Percentiles rank a stretch among this genome's conserved stretches.
phyloP scores from a whole-genome alignment of 2,329 filamentous ascomycete species.

The Camillea tinctor region DNA sequence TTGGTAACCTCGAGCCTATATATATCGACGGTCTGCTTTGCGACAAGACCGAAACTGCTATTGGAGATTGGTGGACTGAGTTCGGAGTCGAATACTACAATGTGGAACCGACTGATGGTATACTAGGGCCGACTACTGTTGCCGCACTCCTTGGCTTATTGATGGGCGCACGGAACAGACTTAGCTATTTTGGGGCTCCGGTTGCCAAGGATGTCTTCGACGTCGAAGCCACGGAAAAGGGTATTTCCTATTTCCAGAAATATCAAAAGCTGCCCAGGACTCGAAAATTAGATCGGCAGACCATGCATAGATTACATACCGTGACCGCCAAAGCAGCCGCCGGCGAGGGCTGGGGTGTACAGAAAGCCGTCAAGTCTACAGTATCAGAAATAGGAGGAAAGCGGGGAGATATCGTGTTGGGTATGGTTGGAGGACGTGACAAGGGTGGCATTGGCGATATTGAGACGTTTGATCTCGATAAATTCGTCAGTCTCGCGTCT shows the following conservation, averaged over 20 bases:
- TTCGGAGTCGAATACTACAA: conserved; percentile 91
- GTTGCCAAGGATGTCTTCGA: conserved; percentile 93
- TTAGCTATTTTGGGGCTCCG: conserved; percentile 80
- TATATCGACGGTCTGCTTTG: conserved; percentile 92
- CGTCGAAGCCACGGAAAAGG: conserved; percentile 75
- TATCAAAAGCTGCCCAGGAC: conserved; percentile 77
- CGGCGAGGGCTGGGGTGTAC: conserved; percentile 88
- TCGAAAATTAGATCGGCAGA: conserved; percentile 77
- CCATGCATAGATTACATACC: conserved; percentile 75
- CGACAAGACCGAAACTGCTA: conserved; percentile 85
- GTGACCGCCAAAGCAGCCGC: conserved; percentile 88
- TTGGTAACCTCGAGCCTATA: conserved; percentile 80
- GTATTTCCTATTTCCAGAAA: conserved; percentile 87
- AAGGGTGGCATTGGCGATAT: conserved; percentile 90
- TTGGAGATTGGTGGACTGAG: conserved; percentile 95
- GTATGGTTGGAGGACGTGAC: conserved; percentile 84
- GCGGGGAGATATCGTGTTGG: conserved; percentile 89
- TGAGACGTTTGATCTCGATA: conserved; percentile 86
- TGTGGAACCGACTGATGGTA: conserved; percentile 87
- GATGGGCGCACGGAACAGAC: conserved; percentile 84
- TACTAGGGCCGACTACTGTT: conserved; percentile 88
- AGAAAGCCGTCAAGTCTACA: conserved; percentile 90
- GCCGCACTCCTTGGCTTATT: conserved; percentile 83
- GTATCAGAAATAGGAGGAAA: conserved; percentile 92
- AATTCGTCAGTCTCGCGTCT: conserved; percentile 72